Percentiles rank a stretch among this genome's conserved stretches.
phyloP scores from a whole-genome alignment of 2,329 filamentous ascomycete genomes.

The Pseudocercospora crystallina region DNA sequence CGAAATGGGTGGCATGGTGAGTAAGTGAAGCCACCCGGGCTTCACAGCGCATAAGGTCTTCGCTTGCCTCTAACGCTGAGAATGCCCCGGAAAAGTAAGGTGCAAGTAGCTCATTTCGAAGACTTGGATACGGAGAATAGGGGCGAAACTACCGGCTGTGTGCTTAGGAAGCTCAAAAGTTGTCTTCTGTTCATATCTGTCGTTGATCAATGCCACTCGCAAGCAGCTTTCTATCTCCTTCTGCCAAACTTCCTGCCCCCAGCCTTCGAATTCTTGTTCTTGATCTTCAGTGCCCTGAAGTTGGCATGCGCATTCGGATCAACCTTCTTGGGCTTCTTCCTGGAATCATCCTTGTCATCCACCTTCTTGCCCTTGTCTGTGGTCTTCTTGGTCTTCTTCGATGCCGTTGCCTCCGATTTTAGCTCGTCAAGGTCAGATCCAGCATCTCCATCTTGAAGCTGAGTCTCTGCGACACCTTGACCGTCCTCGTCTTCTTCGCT shows the following conservation, averaged over 20 bases:
- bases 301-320: constrained; percentile 50
- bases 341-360: constrained; percentile 25
- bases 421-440: background rate
- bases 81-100: no score
- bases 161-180: no score
- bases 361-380: constrained; percentile 10
- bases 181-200: no score
- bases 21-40: no score
- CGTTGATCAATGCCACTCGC: no score
- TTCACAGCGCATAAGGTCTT: no score
- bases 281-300: constrained; percentile 51
- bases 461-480: constrained; percentile 4
- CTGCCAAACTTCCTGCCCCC: constrained; percentile 41
- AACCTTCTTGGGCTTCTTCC: constrained; percentile 45
- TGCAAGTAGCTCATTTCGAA: no score
- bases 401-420: background rate
- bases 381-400: constrained; percentile 9
- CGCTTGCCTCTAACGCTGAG: no score
- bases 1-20: no score
- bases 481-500: constrained; percentile 12
- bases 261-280: constrained; percentile 47
- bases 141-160: no score
- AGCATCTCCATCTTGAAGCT: constrained; percentile 6
- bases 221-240: background rate
- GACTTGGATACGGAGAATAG: no score